These are phyloP conservation scores for Xylaria flabelliformis DNA, from an alignment of 495 filamentous ascomycete species.

Conservation along the genomic window DNA sequence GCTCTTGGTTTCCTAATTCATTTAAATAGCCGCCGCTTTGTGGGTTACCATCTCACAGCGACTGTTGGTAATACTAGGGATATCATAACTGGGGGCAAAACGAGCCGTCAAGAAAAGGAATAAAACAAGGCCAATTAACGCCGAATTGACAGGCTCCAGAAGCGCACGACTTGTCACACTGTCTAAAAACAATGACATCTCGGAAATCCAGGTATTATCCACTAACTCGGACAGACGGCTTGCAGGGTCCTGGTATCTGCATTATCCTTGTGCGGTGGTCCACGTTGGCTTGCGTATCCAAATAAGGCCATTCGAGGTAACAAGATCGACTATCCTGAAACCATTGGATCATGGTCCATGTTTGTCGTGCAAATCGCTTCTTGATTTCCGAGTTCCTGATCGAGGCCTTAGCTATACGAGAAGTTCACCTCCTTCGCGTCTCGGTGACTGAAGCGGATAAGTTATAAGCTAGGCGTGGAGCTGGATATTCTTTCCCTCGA, in stretches of 20 bases:
- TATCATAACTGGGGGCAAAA: conserved; percentile 26
- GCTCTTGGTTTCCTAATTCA: conserved; percentile 22
- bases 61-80: conserved; percentile 25
- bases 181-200: conserved; percentile 14
- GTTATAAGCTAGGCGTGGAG: neutral
- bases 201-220: neutral
- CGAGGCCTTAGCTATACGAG: neutral
- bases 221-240: neutral
- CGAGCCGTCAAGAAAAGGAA: conserved; percentile 25
- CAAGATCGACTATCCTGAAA: conserved; percentile 22
- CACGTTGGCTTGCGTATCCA: conserved; percentile 24
- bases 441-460: neutral
- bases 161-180: conserved; percentile 10
- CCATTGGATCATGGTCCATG: neutral
- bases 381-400: neutral
- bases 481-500: neutral
- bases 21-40: conserved; percentile 1
- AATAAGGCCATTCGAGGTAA: neutral
- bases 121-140: conserved; percentile 19
- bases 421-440: neutral
- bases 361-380: neutral
- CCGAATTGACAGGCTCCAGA: conserved; percentile 18
- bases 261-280: neutral
- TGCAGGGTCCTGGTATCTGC: neutral
- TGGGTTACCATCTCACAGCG: conserved; percentile 8